Evolutionary conservation across 2,329 filamentous ascomycete genomes (phyloP).

Genomic region (Emmonsia crescens): DNA sequence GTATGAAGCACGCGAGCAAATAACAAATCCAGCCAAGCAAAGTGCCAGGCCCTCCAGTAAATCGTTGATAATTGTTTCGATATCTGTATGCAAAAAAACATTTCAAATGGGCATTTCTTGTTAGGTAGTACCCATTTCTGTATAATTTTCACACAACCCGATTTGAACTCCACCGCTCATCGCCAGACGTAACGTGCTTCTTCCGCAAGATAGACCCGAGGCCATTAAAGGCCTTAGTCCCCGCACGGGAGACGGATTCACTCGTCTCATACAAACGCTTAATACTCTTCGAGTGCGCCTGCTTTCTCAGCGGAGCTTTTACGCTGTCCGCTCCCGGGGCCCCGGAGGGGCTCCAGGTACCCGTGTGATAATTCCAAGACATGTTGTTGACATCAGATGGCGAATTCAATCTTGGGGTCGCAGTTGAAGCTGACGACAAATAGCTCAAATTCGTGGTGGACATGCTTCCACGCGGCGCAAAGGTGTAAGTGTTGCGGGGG

Average conservation of each 20-base stretch:
- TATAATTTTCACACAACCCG: not conserved
- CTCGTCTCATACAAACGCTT: conserved; percentile 12
- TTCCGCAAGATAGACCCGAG: conserved; percentile 12
- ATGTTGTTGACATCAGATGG: not conserved
- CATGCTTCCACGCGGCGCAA: conserved; percentile 1
- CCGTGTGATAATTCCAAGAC: not conserved
- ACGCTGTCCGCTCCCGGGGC: not conserved
- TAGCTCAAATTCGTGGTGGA: conserved; percentile 7
- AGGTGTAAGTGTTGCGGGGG: not conserved
- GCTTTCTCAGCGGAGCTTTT: not conserved
- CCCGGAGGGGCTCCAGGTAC: not conserved
- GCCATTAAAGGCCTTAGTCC: conserved; percentile 11
- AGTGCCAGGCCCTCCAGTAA: not conserved
- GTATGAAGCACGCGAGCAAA: not conserved
- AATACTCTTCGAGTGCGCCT: conserved; percentile 11
- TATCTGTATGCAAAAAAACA: not conserved
- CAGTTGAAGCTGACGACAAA: not conserved
- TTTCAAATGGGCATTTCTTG: not conserved
- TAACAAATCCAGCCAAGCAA: not conserved
- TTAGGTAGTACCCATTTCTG: not conserved
- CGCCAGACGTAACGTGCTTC: not conserved
- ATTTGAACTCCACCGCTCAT: not conserved
- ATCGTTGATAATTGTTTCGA: not conserved
- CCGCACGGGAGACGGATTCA: conserved; percentile 10
- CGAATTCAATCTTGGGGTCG: not conserved